Percentiles rank a stretch among this genome's conserved stretches.
Conservation (phyloP, 2,329 filamentous ascomycete genomes). For the Cryphonectria naterciae region DNA sequence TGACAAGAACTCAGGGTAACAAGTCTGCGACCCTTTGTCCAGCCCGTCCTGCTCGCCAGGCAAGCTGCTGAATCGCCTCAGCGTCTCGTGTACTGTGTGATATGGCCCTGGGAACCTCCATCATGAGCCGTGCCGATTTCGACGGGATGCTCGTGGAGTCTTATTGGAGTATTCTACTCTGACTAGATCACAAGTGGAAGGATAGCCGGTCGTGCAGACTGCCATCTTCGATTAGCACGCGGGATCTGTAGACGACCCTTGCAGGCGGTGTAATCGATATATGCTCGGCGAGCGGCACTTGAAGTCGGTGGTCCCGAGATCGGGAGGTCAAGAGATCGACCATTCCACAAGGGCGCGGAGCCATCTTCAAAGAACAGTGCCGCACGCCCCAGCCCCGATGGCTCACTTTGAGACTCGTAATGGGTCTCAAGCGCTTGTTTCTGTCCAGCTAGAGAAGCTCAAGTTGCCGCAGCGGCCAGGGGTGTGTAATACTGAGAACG, state of each 20-base stretch:
- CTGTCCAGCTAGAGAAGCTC: background rate
- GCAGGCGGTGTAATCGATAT: background rate
- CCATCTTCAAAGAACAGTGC: background rate
- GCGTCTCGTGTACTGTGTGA: background rate
- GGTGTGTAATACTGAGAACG: constrained; percentile 9
- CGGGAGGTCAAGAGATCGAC: constrained; percentile 20
- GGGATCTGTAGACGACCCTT: background rate
- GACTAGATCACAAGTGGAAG: constrained; percentile 2
- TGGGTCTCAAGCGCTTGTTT: background rate
- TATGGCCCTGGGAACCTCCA: background rate
- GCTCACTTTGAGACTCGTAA: background rate
- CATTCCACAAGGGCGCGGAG: constrained; percentile 13
- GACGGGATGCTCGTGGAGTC: background rate
- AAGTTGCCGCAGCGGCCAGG: background rate
- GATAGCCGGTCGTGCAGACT: constrained; percentile 7
- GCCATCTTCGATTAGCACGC: constrained; percentile 11
- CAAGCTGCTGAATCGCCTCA: background rate
- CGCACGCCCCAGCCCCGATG: background rate
- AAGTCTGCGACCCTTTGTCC: background rate
- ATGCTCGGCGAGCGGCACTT: background rate
- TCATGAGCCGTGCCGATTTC: background rate
- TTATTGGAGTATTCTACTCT: background rate
- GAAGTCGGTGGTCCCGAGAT: constrained; percentile 13
- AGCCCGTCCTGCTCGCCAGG: background rate
- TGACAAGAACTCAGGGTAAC: background rate